phyloP scores from a whole-genome alignment of 2,329 filamentous ascomycete species.

The Didymella exigua region DNA sequence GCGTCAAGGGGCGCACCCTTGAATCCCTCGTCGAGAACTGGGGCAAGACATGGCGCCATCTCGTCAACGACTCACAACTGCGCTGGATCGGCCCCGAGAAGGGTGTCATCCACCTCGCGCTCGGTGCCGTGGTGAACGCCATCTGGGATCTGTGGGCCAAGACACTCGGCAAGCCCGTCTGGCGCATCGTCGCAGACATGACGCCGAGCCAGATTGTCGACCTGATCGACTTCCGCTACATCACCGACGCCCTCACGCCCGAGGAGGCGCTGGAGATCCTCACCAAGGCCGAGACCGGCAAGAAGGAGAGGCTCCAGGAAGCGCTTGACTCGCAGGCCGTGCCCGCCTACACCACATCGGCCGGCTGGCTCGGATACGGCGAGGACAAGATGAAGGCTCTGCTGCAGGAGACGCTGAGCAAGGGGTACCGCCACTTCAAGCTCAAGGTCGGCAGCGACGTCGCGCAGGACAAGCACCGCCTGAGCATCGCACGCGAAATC shows the following conservation, averaged over 20 bases:
- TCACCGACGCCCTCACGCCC: constrained; percentile 88
- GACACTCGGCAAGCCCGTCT: constrained; percentile 82
- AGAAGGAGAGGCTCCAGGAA: constrained; percentile 73
- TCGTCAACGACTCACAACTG: constrained; percentile 88
- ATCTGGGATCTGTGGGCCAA: constrained; percentile 98
- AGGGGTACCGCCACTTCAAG: constrained; percentile 88
- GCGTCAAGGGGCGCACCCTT: constrained; percentile 76
- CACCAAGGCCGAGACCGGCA: constrained; percentile 67
- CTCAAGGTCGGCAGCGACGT: constrained; percentile 81
- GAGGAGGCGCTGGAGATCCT: constrained; percentile 79
- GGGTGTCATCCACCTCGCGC: constrained; percentile 89
- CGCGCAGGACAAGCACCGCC: constrained; percentile 71
- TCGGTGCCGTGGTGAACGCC: constrained; percentile 87
- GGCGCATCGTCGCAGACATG: constrained; percentile 90
- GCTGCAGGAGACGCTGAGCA: constrained; percentile 72
- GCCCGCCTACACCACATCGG: constrained; percentile 87
- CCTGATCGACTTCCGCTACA: constrained; percentile 94
- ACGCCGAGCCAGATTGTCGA: constrained; percentile 82
- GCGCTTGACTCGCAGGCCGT: constrained; percentile 76
- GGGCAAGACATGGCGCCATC: constrained; percentile 87
- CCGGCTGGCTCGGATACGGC: constrained; percentile 89
- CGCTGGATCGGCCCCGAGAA: constrained; percentile 96
- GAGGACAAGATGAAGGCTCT: constrained; percentile 84
- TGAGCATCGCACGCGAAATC: constrained; percentile 76
- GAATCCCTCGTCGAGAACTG: constrained; percentile 78